These are phyloP conservation scores for Nitzschia sp. DNA, from an alignment of 108 stramenopile genomes.

Conservation along the genomic window DNA sequence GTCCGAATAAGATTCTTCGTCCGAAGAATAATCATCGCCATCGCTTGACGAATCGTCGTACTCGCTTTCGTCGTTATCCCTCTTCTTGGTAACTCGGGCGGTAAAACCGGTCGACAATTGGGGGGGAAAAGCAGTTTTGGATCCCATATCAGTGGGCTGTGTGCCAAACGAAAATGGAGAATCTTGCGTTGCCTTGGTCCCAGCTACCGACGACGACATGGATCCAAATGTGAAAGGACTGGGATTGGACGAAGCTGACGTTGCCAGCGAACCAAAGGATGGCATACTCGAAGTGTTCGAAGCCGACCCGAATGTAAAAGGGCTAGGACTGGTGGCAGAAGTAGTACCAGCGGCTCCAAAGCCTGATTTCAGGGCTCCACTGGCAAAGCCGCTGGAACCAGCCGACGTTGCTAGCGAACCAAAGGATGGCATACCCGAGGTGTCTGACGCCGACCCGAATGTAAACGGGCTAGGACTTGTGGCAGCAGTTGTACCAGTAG, in stretches of 20 bases:
- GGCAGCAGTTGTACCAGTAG: not conserved
- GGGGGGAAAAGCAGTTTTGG: not conserved
- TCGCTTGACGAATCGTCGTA: not conserved
- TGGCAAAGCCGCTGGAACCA: no score
- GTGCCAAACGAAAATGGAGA: not conserved
- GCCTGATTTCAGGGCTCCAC: not conserved
- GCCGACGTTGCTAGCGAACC: not conserved
- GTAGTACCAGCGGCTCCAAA: not conserved
- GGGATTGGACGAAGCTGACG: not conserved
- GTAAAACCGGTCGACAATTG: not conserved
- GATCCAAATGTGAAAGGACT: not conserved
- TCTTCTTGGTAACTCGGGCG: no score
- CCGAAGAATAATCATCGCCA: not conserved
- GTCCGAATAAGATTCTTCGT: not conserved
- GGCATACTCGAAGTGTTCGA: not conserved
- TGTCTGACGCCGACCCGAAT: not conserved
- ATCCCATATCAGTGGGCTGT: not conserved
- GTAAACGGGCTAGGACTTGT: not conserved
- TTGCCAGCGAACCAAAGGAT: not conserved
- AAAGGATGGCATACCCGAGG: not conserved
- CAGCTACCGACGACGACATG: not conserved
- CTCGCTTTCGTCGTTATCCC: not conserved
- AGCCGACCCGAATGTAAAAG: slow-evolving; percentile 5
- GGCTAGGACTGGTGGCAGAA: not conserved
- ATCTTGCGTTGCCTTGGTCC: not conserved